These are phyloP conservation scores for Cyclaneusma minus DNA, from an alignment of 2,329 filamentous ascomycete species.

Conservation along the genomic window DNA sequence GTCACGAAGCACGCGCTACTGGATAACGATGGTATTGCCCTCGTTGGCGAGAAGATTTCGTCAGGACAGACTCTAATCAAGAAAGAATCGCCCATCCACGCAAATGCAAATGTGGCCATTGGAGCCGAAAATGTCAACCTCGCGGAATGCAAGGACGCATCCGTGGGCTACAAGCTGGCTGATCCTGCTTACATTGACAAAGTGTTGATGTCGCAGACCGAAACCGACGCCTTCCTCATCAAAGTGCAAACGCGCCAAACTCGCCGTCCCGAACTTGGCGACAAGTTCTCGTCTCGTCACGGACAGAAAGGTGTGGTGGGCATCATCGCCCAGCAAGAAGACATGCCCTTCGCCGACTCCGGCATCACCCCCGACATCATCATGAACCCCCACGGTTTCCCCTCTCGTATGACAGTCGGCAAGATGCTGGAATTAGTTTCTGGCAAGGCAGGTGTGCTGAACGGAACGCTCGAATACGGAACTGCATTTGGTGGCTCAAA, in stretches of 20 bases:
- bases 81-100: slow-evolving; percentile 73
- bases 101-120: slow-evolving; percentile 54
- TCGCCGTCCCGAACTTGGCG: slow-evolving; percentile 80
- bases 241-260: slow-evolving; percentile 97
- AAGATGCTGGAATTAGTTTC: slow-evolving; percentile 93
- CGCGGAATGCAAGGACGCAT: slow-evolving; percentile 47
- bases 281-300: slow-evolving; percentile 98
- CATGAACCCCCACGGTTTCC: slow-evolving; percentile 99
- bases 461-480: slow-evolving; percentile 78
- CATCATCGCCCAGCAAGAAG: slow-evolving; percentile 90
- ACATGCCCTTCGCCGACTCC: slow-evolving; percentile 86
- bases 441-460: slow-evolving; percentile 81
- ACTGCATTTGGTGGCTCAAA: slow-evolving; percentile 74
- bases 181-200: slow-evolving; percentile 90
- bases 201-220: slow-evolving; percentile 82
- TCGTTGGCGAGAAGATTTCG: slow-evolving; percentile 67
- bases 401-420: slow-evolving; percentile 97
- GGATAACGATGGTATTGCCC: slow-evolving; percentile 75
- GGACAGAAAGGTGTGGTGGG: slow-evolving; percentile 97
- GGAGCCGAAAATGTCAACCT: slow-evolving; percentile 48
- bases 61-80: slow-evolving; percentile 78
- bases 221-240: slow-evolving; percentile 72
- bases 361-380: slow-evolving; percentile 96
- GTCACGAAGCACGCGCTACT: slow-evolving; percentile 58
- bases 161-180: slow-evolving; percentile 65